Percentiles rank a stretch among this genome's conserved stretches.
These are phyloP conservation scores for Salix caprea DNA, from an alignment of 345 rosid genomes.

Conservation along the genomic window DNA sequence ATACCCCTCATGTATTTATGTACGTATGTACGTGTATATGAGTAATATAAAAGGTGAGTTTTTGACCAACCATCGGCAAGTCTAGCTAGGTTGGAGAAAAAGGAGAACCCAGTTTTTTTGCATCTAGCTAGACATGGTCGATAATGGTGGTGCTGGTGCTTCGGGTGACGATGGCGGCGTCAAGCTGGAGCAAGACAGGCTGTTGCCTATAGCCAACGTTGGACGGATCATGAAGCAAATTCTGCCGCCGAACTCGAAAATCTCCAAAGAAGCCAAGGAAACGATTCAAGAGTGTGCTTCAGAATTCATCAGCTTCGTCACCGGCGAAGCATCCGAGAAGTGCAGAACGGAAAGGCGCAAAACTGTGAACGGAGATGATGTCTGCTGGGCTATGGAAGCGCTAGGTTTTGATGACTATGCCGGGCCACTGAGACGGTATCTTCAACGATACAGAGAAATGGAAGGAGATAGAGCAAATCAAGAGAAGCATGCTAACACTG, in stretches of 20 bases:
- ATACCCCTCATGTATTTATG: neutral
- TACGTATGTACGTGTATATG: neutral
- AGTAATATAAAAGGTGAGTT: neutral
- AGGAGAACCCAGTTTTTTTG: neutral
- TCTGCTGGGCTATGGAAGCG: slow-evolving; percentile 16
- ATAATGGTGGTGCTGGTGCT: slow-evolving; percentile 17
- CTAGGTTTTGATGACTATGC: slow-evolving; percentile 23
- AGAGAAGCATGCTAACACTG: neutral
- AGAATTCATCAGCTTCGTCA: slow-evolving; percentile 21
- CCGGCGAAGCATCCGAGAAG: slow-evolving; percentile 21
- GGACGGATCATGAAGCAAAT: slow-evolving; percentile 22
- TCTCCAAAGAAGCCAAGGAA: slow-evolving; percentile 20
- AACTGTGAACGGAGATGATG: slow-evolving; percentile 16
- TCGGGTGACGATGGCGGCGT: slow-evolving; percentile 22
- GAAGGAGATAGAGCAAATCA: slow-evolving; percentile 10
- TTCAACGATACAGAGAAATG: slow-evolving; percentile 10
- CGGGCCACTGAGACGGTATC: slow-evolving; percentile 4
- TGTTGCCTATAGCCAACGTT: slow-evolving; percentile 17
- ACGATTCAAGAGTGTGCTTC: slow-evolving; percentile 23
- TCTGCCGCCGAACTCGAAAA: slow-evolving; percentile 14
- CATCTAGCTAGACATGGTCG: slow-evolving; percentile 23
- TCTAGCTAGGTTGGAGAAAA: neutral
- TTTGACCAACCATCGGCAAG: neutral
- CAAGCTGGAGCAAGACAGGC: slow-evolving; percentile 20
- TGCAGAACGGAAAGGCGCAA: slow-evolving; percentile 13